A percentile compares a stretch with the other conserved stretches of the same genome.
These are phyloP conservation scores for Euphorbia pulcherrima DNA, from an alignment of 345 rosid species.

Conservation along the genomic window DNA sequence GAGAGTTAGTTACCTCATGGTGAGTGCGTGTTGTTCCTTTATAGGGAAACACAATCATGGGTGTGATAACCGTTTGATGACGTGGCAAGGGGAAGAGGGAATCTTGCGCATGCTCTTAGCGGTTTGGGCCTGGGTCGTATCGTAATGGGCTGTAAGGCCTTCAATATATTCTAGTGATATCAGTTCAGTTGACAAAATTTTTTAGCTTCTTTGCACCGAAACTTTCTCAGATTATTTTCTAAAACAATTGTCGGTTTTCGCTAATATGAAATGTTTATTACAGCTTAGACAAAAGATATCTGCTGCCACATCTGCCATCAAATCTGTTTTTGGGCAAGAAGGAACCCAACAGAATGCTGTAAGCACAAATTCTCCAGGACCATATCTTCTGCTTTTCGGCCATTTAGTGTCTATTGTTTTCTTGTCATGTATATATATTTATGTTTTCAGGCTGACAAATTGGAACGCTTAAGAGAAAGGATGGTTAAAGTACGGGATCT, in stretches of 20 bases:
- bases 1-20: no score
- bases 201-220: neutral
- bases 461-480: constrained; percentile 82
- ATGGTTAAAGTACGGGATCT: constrained; percentile 98
- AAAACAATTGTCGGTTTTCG: no score
- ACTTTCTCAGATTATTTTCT: neutral
- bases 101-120: no score
- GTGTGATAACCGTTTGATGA: no score
- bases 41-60: no score
- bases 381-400: constrained; percentile 11
- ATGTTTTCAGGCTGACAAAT: constrained; percentile 60
- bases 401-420: neutral
- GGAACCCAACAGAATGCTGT: constrained; percentile 57
- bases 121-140: no score
- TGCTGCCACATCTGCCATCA: constrained; percentile 92
- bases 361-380: constrained; percentile 32
- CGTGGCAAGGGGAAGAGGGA: no score
- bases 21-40: no score
- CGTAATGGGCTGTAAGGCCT: no score
- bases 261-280: constrained; percentile 9
- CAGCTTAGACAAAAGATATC: constrained; percentile 92
- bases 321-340: constrained; percentile 88
- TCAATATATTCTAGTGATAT: no score
- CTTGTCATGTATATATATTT: neutral
- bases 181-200: neutral